These are phyloP conservation scores for Boletus rufocinnamomeus DNA, from an alignment of 768 basidiomycete species.

Conservation along the genomic window DNA sequence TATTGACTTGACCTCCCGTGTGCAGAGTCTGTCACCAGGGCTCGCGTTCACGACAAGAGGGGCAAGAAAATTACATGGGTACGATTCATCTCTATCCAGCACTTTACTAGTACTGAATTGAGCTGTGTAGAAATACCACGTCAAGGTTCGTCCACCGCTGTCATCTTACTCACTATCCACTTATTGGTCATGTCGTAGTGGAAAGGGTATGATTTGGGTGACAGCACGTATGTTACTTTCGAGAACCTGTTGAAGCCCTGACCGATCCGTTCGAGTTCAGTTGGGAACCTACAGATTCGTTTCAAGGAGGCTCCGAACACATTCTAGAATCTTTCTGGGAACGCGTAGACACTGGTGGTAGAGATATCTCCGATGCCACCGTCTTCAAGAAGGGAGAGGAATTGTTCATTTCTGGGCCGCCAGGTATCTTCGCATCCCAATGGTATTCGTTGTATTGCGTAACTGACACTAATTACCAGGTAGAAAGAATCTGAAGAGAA, in stretches of 20 bases:
- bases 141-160: conserved; percentile 47
- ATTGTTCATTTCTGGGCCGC: conserved; percentile 58
- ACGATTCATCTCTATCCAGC: conserved; percentile 15
- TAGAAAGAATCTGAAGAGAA: conserved; percentile 21
- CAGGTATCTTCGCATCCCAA: conserved; percentile 41
- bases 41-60: conserved; percentile 49
- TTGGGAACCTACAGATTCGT: conserved; percentile 69
- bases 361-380: conserved; percentile 50
- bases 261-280: conserved; percentile 37
- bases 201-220: conserved; percentile 57
- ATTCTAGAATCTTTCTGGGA: conserved; percentile 45
- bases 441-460: not conserved
- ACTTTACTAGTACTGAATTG: conserved; percentile 14
- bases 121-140: conserved; percentile 51
- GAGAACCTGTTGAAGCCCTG: not conserved
- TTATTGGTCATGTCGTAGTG: conserved; percentile 42
- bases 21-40: conserved; percentile 55
- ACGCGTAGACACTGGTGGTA: conserved; percentile 35
- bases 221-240: conserved; percentile 54
- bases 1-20: conserved; percentile 1
- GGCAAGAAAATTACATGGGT: conserved; percentile 56
- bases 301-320: conserved; percentile 55
- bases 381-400: conserved; percentile 57
- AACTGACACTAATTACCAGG: conserved; percentile 17
- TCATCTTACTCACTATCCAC: not conserved